These are phyloP conservation scores for Solanum aculeatissimum DNA, from an alignment of 305 asterid genomes.

Conservation along the genomic window DNA sequence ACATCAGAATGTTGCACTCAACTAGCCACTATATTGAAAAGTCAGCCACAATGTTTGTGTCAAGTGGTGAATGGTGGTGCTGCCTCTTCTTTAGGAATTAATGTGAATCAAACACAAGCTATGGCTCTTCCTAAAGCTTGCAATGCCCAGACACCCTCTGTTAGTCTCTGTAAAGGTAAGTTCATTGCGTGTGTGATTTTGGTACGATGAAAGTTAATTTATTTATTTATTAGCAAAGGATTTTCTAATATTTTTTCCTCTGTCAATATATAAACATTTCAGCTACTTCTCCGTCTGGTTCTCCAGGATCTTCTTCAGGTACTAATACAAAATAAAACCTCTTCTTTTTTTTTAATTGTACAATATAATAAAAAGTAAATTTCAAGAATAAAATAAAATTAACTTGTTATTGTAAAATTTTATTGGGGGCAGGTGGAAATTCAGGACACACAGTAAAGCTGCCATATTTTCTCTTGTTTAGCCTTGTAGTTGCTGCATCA, in stretches of 20 bases:
- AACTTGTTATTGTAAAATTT: neutral
- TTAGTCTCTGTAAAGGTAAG: neutral
- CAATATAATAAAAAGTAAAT: neutral
- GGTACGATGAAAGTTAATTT: neutral
- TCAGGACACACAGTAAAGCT: neutral
- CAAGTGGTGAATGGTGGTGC: neutral
- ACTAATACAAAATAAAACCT: neutral
- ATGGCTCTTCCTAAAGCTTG: conserved; percentile 2
- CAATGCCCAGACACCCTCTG: neutral
- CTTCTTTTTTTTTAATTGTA: neutral
- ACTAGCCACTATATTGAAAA: neutral
- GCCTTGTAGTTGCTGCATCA: neutral
- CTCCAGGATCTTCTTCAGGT: neutral
- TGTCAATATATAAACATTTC: neutral
- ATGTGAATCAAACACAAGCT: neutral
- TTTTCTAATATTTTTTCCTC: no score
- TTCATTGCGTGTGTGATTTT: neutral
- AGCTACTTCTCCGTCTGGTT: neutral
- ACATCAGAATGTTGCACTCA: neutral
- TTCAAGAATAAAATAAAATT: neutral
- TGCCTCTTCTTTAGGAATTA: neutral
- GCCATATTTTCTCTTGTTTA: neutral
- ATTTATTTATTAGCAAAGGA: no score
- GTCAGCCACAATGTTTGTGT: conserved; percentile 1
- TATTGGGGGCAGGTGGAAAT: neutral